Evolutionary conservation across 1,139 yeast genomes (phyloP), one percentile per base, ranked within the genome.

Genomic region (Hemisphaericaspora lyxosophila): DNA sequence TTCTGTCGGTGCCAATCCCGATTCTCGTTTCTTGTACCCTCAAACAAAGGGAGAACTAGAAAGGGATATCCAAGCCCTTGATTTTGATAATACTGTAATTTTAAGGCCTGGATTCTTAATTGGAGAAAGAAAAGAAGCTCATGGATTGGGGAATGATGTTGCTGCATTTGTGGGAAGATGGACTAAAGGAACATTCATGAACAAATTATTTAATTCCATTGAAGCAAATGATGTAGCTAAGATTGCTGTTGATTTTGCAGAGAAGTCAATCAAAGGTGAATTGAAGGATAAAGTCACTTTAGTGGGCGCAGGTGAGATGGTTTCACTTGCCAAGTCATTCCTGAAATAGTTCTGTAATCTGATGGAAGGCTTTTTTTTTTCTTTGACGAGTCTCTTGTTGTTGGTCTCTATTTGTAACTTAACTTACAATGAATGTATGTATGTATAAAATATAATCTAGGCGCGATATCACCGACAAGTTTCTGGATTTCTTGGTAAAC

Each of bases 91-190:
- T 39, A 78, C 87, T 0, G 70, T 85, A 31, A 81, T 86, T 42
- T 56, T 87, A 38, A 71, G 84, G 51, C 95, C 95, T 0, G 95
- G 95, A 9, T 55, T 64, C 0, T 62, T 85, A 30, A 50, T 84
- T 9, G 95, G 94, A 4, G 68, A 75, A 22, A 64, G 94, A 48
- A 68, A 65, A n/a, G 49, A 47, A 2, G 35, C 59, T 5, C 71
- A 71, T 45, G 78, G 78, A 0, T 50, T 61, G 26, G 54, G 60
- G 7, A 62, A 60, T 40, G 50, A 49, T 12, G 5, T 56, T 2
- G 48, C 57, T 4, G 11, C 30, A 7, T 27, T 27, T n/a, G 2
- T 73, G n/a, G 74, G 73, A 26, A 39, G 45, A 5, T 49, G 41
- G 26, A 25, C 67, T 5, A 68, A 70, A 41, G 60, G 67, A 14